These are phyloP conservation scores for Magnolia kwangsiensis DNA, from an alignment of 164 flowering plant genomes.

Conservation along the genomic window DNA sequence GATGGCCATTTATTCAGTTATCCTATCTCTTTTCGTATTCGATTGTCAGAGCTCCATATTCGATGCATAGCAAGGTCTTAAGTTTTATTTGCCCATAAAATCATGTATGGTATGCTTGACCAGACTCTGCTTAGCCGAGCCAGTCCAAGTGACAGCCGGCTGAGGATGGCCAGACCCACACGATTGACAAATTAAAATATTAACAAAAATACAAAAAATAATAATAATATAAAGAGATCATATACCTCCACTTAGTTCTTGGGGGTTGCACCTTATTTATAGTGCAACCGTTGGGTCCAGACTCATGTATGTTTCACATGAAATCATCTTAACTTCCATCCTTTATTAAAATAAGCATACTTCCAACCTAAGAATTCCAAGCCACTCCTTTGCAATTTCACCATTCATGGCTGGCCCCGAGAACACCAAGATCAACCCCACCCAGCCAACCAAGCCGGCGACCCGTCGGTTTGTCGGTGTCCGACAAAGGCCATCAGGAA, in stretches of 20 bases:
- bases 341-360: not conserved
- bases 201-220: slow-evolving; percentile 13
- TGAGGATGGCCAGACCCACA: not conserved
- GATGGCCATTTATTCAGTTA: too few relatives aligned
- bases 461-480: slow-evolving; percentile 59
- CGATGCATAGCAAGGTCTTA: too few relatives aligned
- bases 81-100: too few relatives aligned
- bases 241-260: slow-evolving; percentile 18
- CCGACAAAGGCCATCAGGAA: slow-evolving; percentile 68
- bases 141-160: not conserved
- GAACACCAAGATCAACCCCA: slow-evolving; percentile 4
- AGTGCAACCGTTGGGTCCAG: not conserved
- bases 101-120: not conserved
- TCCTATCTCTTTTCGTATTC: too few relatives aligned
- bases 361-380: not conserved
- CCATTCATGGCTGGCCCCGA: slow-evolving; percentile 14
- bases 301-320: slow-evolving; percentile 9
- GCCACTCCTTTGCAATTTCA: not conserved
- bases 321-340: slow-evolving; percentile 3
- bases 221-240: slow-evolving; percentile 1
- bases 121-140: not conserved
- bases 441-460: slow-evolving; percentile 16
- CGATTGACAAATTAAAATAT: not conserved
- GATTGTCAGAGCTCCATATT: too few relatives aligned
- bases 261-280: slow-evolving; percentile 16